Evolutionary conservation across 179 eudicot species (phyloP).

Genomic region (Spergularia azorica): DNA sequence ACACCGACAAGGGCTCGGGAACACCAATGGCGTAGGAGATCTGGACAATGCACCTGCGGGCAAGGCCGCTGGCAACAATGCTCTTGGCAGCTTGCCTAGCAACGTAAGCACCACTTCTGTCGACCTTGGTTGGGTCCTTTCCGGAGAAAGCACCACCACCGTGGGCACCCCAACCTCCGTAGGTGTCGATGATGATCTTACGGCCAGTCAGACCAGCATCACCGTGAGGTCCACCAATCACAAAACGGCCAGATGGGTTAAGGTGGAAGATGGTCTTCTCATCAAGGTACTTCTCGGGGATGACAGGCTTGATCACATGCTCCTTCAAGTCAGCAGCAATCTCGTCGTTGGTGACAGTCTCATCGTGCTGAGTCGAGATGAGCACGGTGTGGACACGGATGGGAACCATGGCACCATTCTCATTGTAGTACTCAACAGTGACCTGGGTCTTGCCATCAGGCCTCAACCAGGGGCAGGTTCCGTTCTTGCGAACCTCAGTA

Average conservation of each 20-base stretch:
- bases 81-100: constrained; percentile 94
- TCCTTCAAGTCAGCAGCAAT: constrained; percentile 80
- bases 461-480: constrained; percentile 89
- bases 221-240: constrained; percentile 93
- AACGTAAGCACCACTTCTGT: constrained; percentile 82
- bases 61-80: constrained; percentile 81
- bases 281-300: constrained; percentile 84
- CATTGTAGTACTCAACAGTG: constrained; percentile 45
- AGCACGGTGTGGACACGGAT: constrained; percentile 48
- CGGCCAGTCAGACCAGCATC: constrained; percentile 91
- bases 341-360: constrained; percentile 52
- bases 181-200: constrained; percentile 79
- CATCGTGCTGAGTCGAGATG: constrained; percentile 52
- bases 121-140: constrained; percentile 90
- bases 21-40: constrained; percentile 89
- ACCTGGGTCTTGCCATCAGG: constrained; percentile 90
- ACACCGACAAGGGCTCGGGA: constrained; percentile 80
- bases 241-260: constrained; percentile 86
- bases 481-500: constrained; percentile 81
- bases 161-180: constrained; percentile 90
- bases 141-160: constrained; percentile 95
- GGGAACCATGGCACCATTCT: constrained; percentile 51
- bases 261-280: constrained; percentile 91
- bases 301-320: constrained; percentile 77
- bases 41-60: constrained; percentile 80